phyloP scores from a whole-genome alignment of 345 rosid species.

The Citrus maxima region DNA sequence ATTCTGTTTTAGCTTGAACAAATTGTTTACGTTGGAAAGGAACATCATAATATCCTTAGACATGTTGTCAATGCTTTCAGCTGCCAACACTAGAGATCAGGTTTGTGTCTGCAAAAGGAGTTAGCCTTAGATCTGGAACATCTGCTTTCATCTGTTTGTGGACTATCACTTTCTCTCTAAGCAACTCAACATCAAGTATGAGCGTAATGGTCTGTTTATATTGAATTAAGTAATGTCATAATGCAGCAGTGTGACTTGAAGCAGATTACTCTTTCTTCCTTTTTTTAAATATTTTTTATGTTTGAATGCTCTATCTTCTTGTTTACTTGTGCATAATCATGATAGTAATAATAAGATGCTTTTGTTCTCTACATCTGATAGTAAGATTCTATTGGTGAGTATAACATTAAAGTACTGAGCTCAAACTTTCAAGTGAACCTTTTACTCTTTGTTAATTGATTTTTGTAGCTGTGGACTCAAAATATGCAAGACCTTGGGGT shows the following conservation, averaged over 20 bases:
- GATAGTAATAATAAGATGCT: not conserved
- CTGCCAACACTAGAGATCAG: not conserved
- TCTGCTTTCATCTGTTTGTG: not conserved
- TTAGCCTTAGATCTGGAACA: not conserved
- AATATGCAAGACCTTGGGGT: constrained; percentile 86
- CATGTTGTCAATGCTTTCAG: not conserved
- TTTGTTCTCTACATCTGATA: not conserved
- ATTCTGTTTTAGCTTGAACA: not conserved
- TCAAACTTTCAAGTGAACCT: constrained; percentile 1
- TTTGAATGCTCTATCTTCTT: not conserved
- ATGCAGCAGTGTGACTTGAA: not conserved
- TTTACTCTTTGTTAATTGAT: constrained; percentile 6
- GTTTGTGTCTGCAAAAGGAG: not conserved
- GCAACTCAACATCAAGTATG: not conserved
- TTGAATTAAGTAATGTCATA: not conserved
- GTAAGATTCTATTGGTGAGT: not conserved
- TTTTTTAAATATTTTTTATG: not conserved
- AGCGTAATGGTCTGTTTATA: not conserved
- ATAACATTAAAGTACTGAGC: not conserved
- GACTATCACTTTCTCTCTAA: not conserved
- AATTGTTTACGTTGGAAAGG: not conserved
- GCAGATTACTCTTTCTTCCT: not conserved
- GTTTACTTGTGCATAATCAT: not conserved
- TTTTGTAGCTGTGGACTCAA: constrained; percentile 70
- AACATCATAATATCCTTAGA: not conserved